These are phyloP conservation scores for Themeda triandra DNA, from an alignment of 176 grass and related monocot species.

Conservation along the genomic window DNA sequence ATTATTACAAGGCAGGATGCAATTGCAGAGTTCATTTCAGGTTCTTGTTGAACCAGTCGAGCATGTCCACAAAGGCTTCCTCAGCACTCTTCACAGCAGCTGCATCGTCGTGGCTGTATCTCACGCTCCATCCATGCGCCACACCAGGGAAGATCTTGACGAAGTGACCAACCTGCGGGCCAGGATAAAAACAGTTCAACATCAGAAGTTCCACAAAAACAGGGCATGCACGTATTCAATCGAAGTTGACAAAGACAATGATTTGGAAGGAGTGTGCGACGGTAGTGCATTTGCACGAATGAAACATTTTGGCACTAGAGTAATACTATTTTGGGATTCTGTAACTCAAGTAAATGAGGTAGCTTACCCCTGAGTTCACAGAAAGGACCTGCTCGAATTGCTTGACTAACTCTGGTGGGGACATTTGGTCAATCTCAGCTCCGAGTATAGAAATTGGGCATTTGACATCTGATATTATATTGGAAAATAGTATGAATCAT, in stretches of 20 bases:
- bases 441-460: conserved; percentile 68
- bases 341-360: background rate
- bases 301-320: background rate
- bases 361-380: conserved; percentile 43
- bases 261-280: background rate
- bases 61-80: conserved; percentile 53
- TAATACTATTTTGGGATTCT: background rate
- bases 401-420: conserved; percentile 64
- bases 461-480: conserved; percentile 49
- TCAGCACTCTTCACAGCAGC: conserved; percentile 47
- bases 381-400: conserved; percentile 62
- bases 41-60: conserved; percentile 58
- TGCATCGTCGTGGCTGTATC: conserved; percentile 44
- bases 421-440: conserved; percentile 55
- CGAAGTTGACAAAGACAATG: background rate
- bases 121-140: conserved; percentile 58
- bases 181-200: background rate
- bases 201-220: background rate
- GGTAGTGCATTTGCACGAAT: background rate
- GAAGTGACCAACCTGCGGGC: conserved; percentile 40
- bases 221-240: background rate
- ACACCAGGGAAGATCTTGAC: conserved; percentile 78
- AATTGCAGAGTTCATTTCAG: conserved; percentile 28
- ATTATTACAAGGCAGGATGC: background rate
- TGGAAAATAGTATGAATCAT: background rate